Conservation (phyloP, 2,329 filamentous ascomycete species). For the Epichloe hybrida region DNA sequence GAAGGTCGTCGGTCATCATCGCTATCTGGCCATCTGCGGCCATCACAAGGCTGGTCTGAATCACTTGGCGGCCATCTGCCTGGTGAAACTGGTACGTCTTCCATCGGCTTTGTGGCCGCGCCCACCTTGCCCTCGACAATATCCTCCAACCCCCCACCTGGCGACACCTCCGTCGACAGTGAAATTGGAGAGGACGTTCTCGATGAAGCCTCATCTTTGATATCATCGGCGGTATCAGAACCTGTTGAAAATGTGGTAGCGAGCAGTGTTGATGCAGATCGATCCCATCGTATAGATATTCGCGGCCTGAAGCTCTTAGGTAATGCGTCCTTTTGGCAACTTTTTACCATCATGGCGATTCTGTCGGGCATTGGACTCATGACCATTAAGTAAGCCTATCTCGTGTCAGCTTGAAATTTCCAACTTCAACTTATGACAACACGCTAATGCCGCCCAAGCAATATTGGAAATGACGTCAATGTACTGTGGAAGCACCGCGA, state of each 20-base stretch:
- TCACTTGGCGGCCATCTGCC: constrained; percentile 18
- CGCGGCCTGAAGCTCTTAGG: constrained; percentile 65
- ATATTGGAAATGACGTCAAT: constrained; percentile 82
- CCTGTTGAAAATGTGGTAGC: constrained; percentile 37
- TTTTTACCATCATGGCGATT: constrained; percentile 79
- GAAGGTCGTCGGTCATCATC: constrained; percentile 8
- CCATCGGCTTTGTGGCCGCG: constrained; percentile 3
- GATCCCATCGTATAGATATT: constrained; percentile 77
- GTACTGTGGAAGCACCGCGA: constrained; percentile 84
- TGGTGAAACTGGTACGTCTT: constrained; percentile 54
- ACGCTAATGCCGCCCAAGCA: constrained; percentile 37
- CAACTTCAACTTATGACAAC: not conserved
- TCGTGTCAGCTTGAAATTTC: not conserved
- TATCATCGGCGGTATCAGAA: constrained; percentile 50
- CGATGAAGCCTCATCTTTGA: constrained; percentile 70
- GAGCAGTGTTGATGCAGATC: constrained; percentile 55
- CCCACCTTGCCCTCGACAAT: not conserved
- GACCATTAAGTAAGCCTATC: constrained; percentile 79
- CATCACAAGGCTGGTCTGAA: not conserved
- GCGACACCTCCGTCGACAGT: not conserved
- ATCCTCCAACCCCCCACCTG: not conserved
- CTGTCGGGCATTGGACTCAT: constrained; percentile 88
- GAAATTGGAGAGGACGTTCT: constrained; percentile 27
- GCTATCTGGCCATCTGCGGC: not conserved
- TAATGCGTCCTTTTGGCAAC: constrained; percentile 74